These are phyloP conservation scores for Naganishia randhawae DNA, from an alignment of 768 basidiomycete species.

Conservation along the genomic window DNA sequence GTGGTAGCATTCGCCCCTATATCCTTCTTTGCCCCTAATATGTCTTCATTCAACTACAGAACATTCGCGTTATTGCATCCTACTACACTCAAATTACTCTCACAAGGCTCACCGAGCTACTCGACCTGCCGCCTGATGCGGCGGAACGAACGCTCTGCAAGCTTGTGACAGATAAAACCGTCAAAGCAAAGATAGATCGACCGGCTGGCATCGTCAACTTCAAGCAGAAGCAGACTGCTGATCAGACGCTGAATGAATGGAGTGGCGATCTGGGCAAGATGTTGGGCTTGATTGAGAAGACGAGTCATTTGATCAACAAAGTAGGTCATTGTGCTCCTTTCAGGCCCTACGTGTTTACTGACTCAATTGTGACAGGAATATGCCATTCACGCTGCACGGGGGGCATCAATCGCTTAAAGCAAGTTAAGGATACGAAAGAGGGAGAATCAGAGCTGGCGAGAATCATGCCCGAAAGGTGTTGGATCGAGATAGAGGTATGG, in stretches of 20 bases:
- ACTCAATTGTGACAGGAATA: constrained; percentile 33
- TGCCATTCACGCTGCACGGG: constrained; percentile 39
- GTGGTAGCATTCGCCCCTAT: constrained; percentile 43
- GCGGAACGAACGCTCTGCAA: constrained; percentile 86
- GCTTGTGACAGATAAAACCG: constrained; percentile 82
- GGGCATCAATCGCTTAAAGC: constrained; percentile 8
- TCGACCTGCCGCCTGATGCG: constrained; percentile 74
- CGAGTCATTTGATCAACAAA: constrained; percentile 62
- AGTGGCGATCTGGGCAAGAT: constrained; percentile 92
- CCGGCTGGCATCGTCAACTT: constrained; percentile 86
- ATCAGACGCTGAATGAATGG: constrained; percentile 98
- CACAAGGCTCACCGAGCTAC: constrained; percentile 71
- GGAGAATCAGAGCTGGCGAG: no score
- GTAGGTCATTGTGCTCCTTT: constrained; percentile 33
- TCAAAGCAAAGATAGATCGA: constrained; percentile 91
- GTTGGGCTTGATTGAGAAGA: constrained; percentile 88
- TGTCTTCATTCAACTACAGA: constrained; percentile 56
- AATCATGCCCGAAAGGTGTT: background rate
- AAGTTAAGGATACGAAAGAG: background rate
- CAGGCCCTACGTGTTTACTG: background rate
- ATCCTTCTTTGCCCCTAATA: background rate
- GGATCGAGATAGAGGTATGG: background rate
- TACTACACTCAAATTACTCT: constrained; percentile 95
- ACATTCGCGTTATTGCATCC: constrained; percentile 85
- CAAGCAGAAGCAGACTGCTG: constrained; percentile 71